Conservation (phyloP, 192 early-diverging fungal genomes). For the Umbelopsis sp. region DNA sequence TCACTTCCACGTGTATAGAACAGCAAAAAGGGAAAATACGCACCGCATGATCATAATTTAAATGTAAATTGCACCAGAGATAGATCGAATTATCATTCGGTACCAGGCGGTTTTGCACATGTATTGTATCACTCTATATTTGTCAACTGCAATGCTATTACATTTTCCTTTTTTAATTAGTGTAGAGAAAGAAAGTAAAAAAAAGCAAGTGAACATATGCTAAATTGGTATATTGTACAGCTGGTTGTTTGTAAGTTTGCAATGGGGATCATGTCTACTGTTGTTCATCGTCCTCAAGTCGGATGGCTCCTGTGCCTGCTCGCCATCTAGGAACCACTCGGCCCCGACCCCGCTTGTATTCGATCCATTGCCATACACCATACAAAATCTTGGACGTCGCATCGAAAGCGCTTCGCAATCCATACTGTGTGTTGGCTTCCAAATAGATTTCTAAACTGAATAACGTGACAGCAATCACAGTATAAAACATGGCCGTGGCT, state of each 20-base stretch:
- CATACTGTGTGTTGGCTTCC: constrained; percentile 40
- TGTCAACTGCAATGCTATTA: too few species aligned
- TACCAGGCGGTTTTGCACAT: too few species aligned
- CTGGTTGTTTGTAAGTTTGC: background rate
- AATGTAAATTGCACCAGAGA: too few species aligned
- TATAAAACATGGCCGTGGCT: constrained; percentile 43
- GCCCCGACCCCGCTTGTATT: constrained; percentile 30
- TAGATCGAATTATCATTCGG: too few species aligned
- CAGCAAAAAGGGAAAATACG: too few species aligned
- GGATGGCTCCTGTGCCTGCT: constrained; percentile 32
- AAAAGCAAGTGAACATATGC: background rate
- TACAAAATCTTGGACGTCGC: constrained; percentile 11
- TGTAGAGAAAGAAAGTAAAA: background rate
- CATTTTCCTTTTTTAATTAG: too few species aligned
- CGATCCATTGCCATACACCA: constrained; percentile 26
- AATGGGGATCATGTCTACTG: background rate
- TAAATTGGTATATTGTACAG: constrained; percentile 1
- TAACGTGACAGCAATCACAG: constrained; percentile 31
- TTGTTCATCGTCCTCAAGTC: constrained; percentile 36
- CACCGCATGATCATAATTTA: too few species aligned
- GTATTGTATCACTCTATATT: too few species aligned
- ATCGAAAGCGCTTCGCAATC: constrained; percentile 27
- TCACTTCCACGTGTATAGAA: too few species aligned
- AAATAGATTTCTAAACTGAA: constrained; percentile 41
- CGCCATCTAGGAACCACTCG: constrained; percentile 45